Conservation (phyloP, 2,329 filamentous ascomycete genomes). For the Colletotrichum costaricense region DNA sequence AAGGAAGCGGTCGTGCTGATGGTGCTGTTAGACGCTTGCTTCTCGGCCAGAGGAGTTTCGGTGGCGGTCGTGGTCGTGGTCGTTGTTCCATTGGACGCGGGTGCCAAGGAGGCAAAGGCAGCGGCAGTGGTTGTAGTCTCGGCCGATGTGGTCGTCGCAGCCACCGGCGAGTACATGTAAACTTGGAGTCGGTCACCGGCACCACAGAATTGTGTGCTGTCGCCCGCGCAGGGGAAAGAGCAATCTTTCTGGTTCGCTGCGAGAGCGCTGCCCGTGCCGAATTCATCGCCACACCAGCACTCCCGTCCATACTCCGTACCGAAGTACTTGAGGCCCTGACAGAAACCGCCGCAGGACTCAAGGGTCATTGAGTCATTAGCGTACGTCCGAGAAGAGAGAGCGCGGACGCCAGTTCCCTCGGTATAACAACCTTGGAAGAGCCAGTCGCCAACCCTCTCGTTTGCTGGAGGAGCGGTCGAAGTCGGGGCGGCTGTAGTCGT, state of each 20-base stretch:
- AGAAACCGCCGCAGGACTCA: constrained; percentile 46
- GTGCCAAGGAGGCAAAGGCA: background rate
- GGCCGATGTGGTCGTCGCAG: background rate
- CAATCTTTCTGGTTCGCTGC: constrained; percentile 47
- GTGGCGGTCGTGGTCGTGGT: background rate
- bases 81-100: background rate
- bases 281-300: constrained; percentile 51
- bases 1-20: background rate
- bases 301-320: constrained; percentile 50
- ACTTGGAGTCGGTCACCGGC: constrained; percentile 46
- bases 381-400: constrained; percentile 43
- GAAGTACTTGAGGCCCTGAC: constrained; percentile 45
- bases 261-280: constrained; percentile 42
- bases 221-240: constrained; percentile 46
- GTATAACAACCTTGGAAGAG: constrained; percentile 51
- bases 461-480: constrained; percentile 22
- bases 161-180: constrained; percentile 41
- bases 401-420: constrained; percentile 45
- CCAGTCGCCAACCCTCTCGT: constrained; percentile 42
- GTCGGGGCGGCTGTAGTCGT: background rate
- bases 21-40: background rate
- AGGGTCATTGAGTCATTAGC: constrained; percentile 49
- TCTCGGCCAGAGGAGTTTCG: background rate
- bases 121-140: background rate
- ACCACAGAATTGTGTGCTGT: constrained; percentile 49